Evolutionary conservation across 1,284 basidiomycete genomes (phyloP).

Genomic region (Austroboletus rostrupii): DNA sequence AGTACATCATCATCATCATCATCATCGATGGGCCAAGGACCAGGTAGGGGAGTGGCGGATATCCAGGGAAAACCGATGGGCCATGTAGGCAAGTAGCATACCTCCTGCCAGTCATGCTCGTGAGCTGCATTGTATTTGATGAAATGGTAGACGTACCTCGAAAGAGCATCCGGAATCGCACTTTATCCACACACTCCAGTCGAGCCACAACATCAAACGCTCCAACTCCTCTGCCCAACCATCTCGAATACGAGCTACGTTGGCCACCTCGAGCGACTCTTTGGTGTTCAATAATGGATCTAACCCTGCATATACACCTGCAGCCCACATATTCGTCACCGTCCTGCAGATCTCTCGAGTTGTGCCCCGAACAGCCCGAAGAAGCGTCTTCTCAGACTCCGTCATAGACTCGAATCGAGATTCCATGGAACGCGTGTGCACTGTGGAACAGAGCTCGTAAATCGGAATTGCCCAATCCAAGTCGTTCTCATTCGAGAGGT

Average conservation of each 20-base stretch:
- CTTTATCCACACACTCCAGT: conserved; percentile 38
- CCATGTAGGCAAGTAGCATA: neutral
- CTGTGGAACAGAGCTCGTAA: conserved; percentile 31
- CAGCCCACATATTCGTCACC: conserved; percentile 41
- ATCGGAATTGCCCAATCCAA: conserved; percentile 27
- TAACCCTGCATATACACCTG: conserved; percentile 34
- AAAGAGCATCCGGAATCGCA: conserved; percentile 34
- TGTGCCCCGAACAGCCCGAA: conserved; percentile 33
- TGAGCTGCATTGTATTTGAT: neutral
- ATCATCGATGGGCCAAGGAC: neutral
- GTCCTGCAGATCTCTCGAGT: conserved; percentile 45
- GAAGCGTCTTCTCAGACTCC: conserved; percentile 34
- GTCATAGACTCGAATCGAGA: conserved; percentile 25
- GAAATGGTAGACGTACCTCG: conserved; percentile 24
- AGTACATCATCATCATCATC: neutral
- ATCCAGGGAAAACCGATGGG: neutral
- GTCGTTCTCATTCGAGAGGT: neutral
- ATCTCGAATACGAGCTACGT: conserved; percentile 9
- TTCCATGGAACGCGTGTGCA: conserved; percentile 32
- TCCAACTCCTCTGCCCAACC: conserved; percentile 28
- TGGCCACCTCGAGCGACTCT: neutral
- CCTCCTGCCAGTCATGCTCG: neutral
- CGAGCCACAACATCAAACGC: conserved; percentile 38
- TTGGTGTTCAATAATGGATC: conserved; percentile 12
- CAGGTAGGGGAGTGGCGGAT: neutral